Evolutionary conservation across 1,284 basidiomycete genomes (phyloP), one percentile per base, ranked within the genome.

Genomic region (Prillingera fragicola): DNA sequence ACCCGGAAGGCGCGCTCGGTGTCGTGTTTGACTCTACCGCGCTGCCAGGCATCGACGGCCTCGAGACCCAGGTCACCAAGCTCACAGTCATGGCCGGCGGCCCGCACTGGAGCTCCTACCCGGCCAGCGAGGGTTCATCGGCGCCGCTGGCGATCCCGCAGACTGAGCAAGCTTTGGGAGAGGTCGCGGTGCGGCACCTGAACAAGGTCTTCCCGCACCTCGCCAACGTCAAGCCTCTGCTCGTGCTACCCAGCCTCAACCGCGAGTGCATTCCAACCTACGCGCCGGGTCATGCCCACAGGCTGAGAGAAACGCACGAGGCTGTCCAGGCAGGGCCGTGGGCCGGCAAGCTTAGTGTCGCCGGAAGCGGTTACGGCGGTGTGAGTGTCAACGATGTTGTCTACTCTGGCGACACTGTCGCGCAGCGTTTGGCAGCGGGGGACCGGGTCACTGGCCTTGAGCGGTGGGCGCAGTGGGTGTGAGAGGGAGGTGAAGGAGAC

Each of bases 51-150:
- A 85, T 90, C 59, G 51, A 46, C 17, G 43, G 44, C 10, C 21
- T 55, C 3, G 50, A 58, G 15, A 45, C 49, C 15, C 33, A 56
- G 12, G 54, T 73, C 4, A 69, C 69, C 15, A 95, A 95, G 65
- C 66, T 95, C 50, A 92, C 92, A 0, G 79, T 91, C 39, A 95
- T 98, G 88, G 73, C 91, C 28, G 91, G 92, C 12, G 91, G 91
- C 0, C 85, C 87, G 1, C 80, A 85, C 64, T 75, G 75, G 62
- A 62, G 75, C 3, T 68, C 73, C 4, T 70, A 71, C 49, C 53
- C 10, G 38, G 6, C 43, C 48, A 14, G 27, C 5, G n/a, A n/a
- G n/a, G n/a, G n/a, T n/a, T n/a, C n/a, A n/a, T 41, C 34, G 23
- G 44, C 31, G 14, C 24, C 41, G 0, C 17, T 50, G 3, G 22